Percentiles rank a stretch among this genome's conserved stretches.
Conservation (phyloP, 768 basidiomycete genomes). For the Pulveroboletus sp. region DNA sequence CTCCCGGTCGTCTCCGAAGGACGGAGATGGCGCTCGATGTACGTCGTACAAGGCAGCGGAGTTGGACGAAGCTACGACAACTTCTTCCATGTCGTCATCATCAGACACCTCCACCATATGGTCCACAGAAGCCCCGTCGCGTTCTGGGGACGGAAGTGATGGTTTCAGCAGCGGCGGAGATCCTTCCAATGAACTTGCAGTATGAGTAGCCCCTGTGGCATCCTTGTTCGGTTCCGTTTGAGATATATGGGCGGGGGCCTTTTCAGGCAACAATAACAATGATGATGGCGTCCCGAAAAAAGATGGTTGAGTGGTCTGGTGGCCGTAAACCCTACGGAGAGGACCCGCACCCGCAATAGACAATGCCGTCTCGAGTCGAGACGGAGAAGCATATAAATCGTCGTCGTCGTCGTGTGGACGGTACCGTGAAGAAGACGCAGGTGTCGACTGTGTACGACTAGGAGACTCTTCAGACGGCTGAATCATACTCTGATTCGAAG, state of each 20-base stretch:
- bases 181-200: slow-evolving; percentile 5
- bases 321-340: slow-evolving; percentile 17
- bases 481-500: slow-evolving; percentile 1
- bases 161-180: slow-evolving; percentile 4
- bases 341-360: slow-evolving; percentile 61
- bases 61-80: slow-evolving; percentile 10
- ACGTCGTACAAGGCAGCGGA: not conserved
- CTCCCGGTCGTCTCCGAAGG: slow-evolving; percentile 14
- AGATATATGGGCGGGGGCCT: not conserved
- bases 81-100: slow-evolving; percentile 41
- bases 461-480: slow-evolving; percentile 1
- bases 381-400: slow-evolving; percentile 48
- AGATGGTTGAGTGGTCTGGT: slow-evolving; percentile 17
- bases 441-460: not conserved
- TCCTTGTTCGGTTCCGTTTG: not conserved
- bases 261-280: slow-evolving; percentile 28
- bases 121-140: not conserved
- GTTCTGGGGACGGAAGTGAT: slow-evolving; percentile 1
- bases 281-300: slow-evolving; percentile 39
- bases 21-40: slow-evolving; percentile 12
- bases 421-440: not conserved
- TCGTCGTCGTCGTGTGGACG: slow-evolving; percentile 34
- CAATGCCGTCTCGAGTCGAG: slow-evolving; percentile 61
- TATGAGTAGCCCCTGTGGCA: not conserved
- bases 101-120: no score